A percentile compares a stretch with the other conserved stretches of the same genome.
These are phyloP conservation scores for Colletotrichum siamense DNA, from an alignment of 2,329 filamentous ascomycete species.

Conservation along the genomic window DNA sequence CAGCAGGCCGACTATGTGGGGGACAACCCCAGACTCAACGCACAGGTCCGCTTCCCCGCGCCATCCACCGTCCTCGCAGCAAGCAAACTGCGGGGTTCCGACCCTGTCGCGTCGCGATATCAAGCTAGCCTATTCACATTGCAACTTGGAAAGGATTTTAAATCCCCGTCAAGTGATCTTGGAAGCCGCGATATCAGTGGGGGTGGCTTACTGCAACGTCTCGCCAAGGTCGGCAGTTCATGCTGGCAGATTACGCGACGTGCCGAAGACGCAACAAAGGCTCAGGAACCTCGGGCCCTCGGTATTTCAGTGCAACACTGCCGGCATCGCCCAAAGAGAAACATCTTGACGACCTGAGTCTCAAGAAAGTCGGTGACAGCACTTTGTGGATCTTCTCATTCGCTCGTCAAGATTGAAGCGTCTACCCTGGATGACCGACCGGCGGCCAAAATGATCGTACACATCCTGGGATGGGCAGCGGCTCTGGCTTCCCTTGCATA, in stretches of 20 bases:
- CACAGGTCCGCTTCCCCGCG: conserved; percentile 3
- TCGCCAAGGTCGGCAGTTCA: conserved; percentile 26
- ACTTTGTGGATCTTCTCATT: background rate
- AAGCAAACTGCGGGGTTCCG: background rate
- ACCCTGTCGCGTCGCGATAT: background rate
- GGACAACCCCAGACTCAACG: background rate
- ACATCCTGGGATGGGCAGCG: conserved; percentile 23
- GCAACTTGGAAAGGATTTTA: background rate
- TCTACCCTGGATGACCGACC: background rate
- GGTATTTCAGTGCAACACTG: background rate
- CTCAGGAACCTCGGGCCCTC: background rate
- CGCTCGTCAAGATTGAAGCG: background rate
- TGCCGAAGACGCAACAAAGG: background rate
- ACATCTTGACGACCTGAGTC: background rate
- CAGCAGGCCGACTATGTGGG: background rate
- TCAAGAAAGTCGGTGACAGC: rapidly evolving
- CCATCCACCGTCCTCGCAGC: background rate
- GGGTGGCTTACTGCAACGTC: conserved; percentile 12
- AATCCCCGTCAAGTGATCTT: background rate
- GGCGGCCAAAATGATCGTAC: background rate
- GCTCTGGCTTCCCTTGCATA: conserved; percentile 27
- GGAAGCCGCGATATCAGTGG: background rate
- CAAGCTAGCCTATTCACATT: background rate
- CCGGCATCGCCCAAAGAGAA: background rate
- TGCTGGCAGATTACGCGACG: background rate